Conservation (phyloP, 2,329 filamentous ascomycete genomes). For the Trichoderma sp. region DNA sequence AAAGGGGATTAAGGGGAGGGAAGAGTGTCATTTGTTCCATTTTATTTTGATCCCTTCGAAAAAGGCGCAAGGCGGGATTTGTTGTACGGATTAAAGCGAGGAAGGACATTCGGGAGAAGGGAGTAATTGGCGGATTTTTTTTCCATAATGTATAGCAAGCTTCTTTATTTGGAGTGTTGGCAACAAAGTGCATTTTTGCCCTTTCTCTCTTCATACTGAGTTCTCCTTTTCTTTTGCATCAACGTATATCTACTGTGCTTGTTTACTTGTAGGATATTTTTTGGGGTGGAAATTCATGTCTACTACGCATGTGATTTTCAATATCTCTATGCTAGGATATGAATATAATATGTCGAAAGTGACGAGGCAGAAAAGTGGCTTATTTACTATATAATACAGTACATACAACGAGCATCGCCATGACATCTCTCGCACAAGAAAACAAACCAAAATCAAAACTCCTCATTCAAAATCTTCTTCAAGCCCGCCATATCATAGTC, state of each 20-base stretch:
- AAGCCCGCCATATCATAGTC: conserved; percentile 72
- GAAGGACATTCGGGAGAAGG: neutral
- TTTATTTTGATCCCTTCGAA: neutral
- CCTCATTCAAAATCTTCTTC: conserved; percentile 64
- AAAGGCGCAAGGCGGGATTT: conserved; percentile 15
- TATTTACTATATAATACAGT: conserved; percentile 5
- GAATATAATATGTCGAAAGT: neutral
- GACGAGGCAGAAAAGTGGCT: conserved; percentile 3
- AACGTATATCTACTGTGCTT: neutral
- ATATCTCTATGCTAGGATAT: neutral
- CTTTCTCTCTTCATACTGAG: neutral
- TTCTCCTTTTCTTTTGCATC: neutral
- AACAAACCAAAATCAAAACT: conserved; percentile 44
- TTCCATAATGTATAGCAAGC: neutral
- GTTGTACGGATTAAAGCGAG: neutral
- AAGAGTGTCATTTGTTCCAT: conserved; percentile 3
- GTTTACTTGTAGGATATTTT: neutral
- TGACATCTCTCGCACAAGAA: neutral
- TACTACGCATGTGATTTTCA: neutral
- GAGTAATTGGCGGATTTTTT: conserved; percentile 18
- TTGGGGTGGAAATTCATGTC: neutral
- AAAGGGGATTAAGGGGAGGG: too few species aligned
- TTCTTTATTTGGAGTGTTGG: neutral
- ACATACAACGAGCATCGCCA: neutral
- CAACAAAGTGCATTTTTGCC: neutral